Evolutionary conservation across 345 rosid genomes (phyloP), one percentile per base, ranked within the genome.

Genomic region (Citrus maxima): DNA sequence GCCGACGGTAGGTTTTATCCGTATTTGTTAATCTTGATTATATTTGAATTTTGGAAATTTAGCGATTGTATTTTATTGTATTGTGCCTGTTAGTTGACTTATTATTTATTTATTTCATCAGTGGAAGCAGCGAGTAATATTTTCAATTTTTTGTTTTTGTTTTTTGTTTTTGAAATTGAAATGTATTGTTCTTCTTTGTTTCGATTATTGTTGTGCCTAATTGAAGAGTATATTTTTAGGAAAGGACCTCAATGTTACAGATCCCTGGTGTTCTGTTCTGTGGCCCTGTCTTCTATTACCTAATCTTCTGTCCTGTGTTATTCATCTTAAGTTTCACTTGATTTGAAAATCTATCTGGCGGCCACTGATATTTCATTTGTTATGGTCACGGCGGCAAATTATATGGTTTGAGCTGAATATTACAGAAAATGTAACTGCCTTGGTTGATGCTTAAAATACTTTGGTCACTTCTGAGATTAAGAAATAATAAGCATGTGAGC

Each of bases 1-100:
- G 60, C 93, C 93, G 14, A 89, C 91, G 14, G 96, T 92, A 80
- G n/a, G 82, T 75, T 58, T 25, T 67, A 21, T 24, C 66, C 51
- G 13, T 35, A 13, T 13, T 59, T 61, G 18, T 10, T 13, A 10
- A 55, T 70, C 58, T 64, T 51, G 9, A 65, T 75, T 21, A 6
- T 12, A 7, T 38, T 25, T 16, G 16, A 24, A 16, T 56, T 22
- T 61, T 30, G 2, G 34, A 18, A 6, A 25, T 25, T 54, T 2
- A 1, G 16, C 13, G 27, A 58, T 55, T 9, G 16, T 10, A 13
- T 10, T 21, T 60, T 63, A n/a, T 49, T 76, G 40, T n/a, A 59
- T 78, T 25, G 40, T 62, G 24, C 55, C 58, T 69, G 59, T 49
- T 70, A 19, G 4, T 42, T 24, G 51, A 42, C 6, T 42, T 40